A percentile compares a stretch with the other conserved stretches of the same genome.
Conservation (phyloP, 306 rosid genomes). For the Castanea sativa region DNA sequence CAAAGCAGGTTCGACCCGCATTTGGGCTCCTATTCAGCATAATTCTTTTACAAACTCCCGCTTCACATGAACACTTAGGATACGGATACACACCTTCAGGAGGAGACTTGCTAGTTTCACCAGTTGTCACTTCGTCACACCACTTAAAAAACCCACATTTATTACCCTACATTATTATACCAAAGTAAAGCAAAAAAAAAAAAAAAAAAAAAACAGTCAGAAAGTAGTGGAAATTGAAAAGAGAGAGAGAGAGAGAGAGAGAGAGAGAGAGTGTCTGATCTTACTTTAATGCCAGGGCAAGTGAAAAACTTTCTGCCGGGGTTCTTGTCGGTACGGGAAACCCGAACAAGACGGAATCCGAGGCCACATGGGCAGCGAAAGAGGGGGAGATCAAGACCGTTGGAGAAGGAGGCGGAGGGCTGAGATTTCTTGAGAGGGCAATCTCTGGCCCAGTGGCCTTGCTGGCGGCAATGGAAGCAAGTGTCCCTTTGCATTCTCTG, state of each 20-base stretch:
- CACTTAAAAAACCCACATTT: conserved; percentile 14
- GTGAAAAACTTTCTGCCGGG: conserved; percentile 2
- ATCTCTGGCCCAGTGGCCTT: conserved; percentile 24
- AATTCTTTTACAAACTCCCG: conserved; percentile 10
- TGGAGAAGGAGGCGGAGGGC: neutral
- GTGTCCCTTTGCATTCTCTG: neutral
- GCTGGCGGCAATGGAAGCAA: conserved; percentile 22
- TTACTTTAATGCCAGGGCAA: neutral
- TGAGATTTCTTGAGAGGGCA: conserved; percentile 4
- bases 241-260: neutral
- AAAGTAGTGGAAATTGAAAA: neutral
- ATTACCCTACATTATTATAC: neutral
- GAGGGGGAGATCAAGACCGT: neutral
- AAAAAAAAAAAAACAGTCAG: too few species aligned
- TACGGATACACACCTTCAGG: too few species aligned
- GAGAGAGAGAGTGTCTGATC: neutral
- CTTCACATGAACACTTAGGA: conserved; percentile 1
- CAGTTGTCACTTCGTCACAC: neutral
- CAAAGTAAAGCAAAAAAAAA: neutral
- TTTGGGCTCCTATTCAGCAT: neutral
- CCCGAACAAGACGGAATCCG: conserved; percentile 20
- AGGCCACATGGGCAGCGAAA: conserved; percentile 37
- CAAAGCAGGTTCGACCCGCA: conserved; percentile 14
- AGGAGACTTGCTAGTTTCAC: neutral
- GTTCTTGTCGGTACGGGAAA: neutral